Evolutionary conservation across 2,329 filamentous ascomycete species (phyloP).

Genomic region (Penicillium crustosum): DNA sequence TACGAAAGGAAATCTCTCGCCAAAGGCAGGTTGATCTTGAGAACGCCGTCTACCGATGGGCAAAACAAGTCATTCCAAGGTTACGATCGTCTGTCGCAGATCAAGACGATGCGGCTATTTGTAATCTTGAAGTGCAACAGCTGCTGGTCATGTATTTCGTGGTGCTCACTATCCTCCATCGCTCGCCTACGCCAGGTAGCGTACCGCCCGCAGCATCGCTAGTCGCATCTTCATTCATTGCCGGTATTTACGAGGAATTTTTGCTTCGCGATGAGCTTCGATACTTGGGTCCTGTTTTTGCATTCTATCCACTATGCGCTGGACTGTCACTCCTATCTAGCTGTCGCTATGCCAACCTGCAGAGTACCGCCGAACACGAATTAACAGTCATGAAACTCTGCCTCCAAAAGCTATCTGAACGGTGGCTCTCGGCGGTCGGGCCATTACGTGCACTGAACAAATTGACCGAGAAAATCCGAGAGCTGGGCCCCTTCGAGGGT

Average conservation of each 20-base stretch:
- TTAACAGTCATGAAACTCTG: constrained; percentile 27
- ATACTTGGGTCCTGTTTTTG: constrained; percentile 43
- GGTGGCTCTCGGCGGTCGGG: constrained; percentile 29
- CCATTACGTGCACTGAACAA: constrained; percentile 26
- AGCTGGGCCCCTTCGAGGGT: constrained; percentile 19
- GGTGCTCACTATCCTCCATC: constrained; percentile 42
- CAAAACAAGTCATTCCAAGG: constrained; percentile 35
- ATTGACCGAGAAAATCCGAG: constrained; percentile 27
- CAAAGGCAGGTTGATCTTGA: constrained; percentile 35
- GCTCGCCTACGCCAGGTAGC: constrained; percentile 31
- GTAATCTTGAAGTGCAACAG: constrained; percentile 39
- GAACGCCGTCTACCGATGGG: constrained; percentile 43
- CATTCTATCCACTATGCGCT: constrained; percentile 44
- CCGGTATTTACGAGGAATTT: constrained; percentile 45
- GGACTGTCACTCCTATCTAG: constrained; percentile 43
- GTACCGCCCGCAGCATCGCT: constrained; percentile 40
- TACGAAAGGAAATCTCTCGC: constrained; percentile 35
- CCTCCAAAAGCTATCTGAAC: constrained; percentile 29
- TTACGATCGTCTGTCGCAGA: constrained; percentile 15
- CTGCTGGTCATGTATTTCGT: constrained; percentile 41
- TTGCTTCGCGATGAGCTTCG: constrained; percentile 44
- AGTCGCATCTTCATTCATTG: constrained; percentile 44
- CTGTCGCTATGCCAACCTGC: constrained; percentile 37
- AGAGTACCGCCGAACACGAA: constrained; percentile 27
- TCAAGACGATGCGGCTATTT: constrained; percentile 20